phyloP scores from a whole-genome alignment of 208 protist genomes.

The Strigomonas culicis region DNA sequence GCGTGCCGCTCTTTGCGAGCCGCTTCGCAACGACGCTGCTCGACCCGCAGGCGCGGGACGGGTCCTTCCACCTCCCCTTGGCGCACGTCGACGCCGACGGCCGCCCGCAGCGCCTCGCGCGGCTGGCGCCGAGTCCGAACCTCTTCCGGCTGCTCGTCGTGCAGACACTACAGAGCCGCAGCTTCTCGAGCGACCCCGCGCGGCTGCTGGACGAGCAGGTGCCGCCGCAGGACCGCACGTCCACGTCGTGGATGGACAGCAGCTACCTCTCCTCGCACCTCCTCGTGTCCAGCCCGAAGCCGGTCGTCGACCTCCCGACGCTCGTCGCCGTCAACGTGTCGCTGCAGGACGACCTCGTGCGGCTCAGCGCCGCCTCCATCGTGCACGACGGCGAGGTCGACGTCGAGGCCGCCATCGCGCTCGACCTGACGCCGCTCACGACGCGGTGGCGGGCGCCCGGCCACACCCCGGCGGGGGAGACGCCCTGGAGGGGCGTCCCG shows the following conservation, averaged over 20 bases:
- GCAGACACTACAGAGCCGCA: constrained; percentile 39
- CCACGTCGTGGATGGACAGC: neutral
- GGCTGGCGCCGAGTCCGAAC: neutral
- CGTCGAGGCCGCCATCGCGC: constrained; percentile 52
- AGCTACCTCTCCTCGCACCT: neutral
- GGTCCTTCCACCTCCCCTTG: too few relatives aligned
- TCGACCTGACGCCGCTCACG: constrained; percentile 57
- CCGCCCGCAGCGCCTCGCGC: too few relatives aligned
- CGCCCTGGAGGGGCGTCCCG: too few relatives aligned
- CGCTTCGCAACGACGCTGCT: constrained; percentile 5
- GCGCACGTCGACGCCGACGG: neutral
- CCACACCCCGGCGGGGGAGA: too few relatives aligned
- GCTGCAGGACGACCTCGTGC: constrained; percentile 37
- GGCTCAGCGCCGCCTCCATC: constrained; percentile 70
- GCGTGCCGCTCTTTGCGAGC: constrained; percentile 19
- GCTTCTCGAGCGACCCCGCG: constrained; percentile 13
- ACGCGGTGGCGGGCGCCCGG: constrained; percentile 23
- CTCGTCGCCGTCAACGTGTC: constrained; percentile 49
- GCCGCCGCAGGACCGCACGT: neutral
- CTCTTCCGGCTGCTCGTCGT: constrained; percentile 26
- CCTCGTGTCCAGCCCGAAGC: neutral
- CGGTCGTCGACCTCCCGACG: constrained; percentile 33
- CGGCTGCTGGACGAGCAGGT: constrained; percentile 13
- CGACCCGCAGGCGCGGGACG: too few relatives aligned
- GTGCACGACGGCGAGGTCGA: constrained; percentile 58